These are phyloP conservation scores for Trypethelium eluteriae DNA, from an alignment of 495 filamentous ascomycete genomes.

Conservation along the genomic window DNA sequence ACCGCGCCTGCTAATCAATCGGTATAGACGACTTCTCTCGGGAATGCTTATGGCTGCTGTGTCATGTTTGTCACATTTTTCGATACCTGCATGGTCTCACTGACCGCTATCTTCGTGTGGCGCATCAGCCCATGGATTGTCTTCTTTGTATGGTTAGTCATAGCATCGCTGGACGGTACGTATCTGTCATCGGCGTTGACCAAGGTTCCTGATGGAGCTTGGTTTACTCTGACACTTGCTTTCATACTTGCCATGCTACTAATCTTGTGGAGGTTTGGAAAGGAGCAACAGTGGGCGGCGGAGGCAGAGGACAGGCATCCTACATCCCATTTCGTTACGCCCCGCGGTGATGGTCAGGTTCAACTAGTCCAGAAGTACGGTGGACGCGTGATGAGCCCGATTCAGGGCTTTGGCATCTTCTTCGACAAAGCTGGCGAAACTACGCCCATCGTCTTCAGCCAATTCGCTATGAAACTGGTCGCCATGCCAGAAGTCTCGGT, in stretches of 20 bases:
- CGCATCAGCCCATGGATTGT: constrained; percentile 49
- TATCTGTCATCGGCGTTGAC: constrained; percentile 58
- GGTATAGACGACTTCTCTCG: constrained; percentile 38
- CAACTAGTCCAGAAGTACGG: constrained; percentile 21
- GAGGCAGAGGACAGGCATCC: constrained; percentile 54
- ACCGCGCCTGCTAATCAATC: background rate
- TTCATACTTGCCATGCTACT: constrained; percentile 50
- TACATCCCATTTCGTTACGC: constrained; percentile 21
- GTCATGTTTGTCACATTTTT: constrained; percentile 71
- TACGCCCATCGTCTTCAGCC: constrained; percentile 27
- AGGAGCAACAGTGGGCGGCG: constrained; percentile 62
- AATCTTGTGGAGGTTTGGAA: constrained; percentile 64
- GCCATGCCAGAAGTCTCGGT: constrained; percentile 24
- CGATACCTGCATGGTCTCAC: constrained; percentile 58
- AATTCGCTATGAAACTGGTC: constrained; percentile 29
- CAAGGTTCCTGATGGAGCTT: constrained; percentile 64
- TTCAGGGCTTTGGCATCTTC: constrained; percentile 28
- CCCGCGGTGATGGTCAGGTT: constrained; percentile 18
- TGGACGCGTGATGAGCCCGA: constrained; percentile 21
- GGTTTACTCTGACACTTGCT: constrained; percentile 63
- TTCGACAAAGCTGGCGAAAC: constrained; percentile 31
- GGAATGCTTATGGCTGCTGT: constrained; percentile 48
- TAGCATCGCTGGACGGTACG: constrained; percentile 53
- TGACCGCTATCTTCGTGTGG: constrained; percentile 62
- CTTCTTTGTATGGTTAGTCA: constrained; percentile 49